These are phyloP conservation scores for Aureobasidium sp. DNA, from an alignment of 2,329 filamentous ascomycete genomes.

Conservation along the genomic window DNA sequence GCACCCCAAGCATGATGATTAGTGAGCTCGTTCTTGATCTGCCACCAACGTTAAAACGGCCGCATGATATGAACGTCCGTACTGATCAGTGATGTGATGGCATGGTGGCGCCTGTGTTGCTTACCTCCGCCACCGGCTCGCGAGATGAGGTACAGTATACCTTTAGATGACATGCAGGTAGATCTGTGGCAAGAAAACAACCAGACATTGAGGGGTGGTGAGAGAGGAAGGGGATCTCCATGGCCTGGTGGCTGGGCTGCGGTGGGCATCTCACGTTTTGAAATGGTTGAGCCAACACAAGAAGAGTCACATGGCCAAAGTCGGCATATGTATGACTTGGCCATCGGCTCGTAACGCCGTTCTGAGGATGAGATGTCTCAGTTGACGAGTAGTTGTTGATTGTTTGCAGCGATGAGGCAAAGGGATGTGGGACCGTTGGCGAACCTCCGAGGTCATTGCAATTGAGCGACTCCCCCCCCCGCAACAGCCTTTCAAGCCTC, in stretches of 20 bases:
- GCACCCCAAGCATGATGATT: background rate
- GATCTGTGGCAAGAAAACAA: background rate
- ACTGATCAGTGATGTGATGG: background rate
- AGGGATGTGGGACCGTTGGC: background rate
- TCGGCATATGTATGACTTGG: background rate
- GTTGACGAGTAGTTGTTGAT: background rate
- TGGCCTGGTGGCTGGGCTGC: background rate
- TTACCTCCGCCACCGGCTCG: slow-evolving; percentile 4
- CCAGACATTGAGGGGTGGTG: background rate
- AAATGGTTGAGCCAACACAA: slow-evolving; percentile 5
- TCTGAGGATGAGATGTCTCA: slow-evolving; percentile 8
- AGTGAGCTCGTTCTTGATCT: background rate
- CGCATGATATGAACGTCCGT: background rate
- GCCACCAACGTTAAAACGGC: background rate
- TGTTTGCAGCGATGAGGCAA: background rate
- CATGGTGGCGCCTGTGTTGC: background rate
- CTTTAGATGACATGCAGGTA: slow-evolving; percentile 7
- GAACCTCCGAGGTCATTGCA: background rate
- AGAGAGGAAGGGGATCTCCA: background rate
- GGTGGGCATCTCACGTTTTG: background rate
- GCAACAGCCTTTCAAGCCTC: slow-evolving; percentile 2
- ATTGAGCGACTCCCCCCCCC: background rate
- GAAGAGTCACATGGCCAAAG: background rate
- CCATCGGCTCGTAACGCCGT: background rate
- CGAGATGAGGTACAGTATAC: slow-evolving; percentile 8